Conservation (phyloP, 257 asterid species). For the Nemophila menziesii region DNA sequence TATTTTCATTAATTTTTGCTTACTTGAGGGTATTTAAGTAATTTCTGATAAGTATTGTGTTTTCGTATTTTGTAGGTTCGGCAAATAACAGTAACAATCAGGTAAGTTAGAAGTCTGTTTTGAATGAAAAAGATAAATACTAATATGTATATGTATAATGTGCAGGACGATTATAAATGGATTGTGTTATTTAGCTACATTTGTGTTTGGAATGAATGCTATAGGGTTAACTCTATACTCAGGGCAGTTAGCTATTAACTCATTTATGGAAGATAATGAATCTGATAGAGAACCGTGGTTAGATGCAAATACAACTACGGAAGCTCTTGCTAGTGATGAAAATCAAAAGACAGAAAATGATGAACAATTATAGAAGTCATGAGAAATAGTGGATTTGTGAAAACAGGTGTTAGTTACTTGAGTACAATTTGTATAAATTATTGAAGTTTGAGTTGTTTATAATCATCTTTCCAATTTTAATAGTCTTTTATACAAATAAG, state of each 20-base stretch:
- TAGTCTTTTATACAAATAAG: too few relatives aligned
- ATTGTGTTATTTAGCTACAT: conserved; percentile 82
- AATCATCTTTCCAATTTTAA: too few relatives aligned
- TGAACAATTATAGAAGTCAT: conserved; percentile 16
- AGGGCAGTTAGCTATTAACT: conserved; percentile 64
- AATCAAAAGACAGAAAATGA: conserved; percentile 35
- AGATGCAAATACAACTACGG: conserved; percentile 11
- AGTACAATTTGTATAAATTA: background rate
- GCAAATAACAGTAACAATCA: conserved; percentile 76
- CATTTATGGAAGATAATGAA: conserved; percentile 37
- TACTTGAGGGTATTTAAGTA: background rate
- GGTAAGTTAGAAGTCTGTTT: conserved; percentile 29
- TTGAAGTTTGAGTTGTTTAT: background rate
- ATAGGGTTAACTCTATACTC: conserved; percentile 73
- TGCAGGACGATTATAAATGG: conserved; percentile 86
- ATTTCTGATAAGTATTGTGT: conserved; percentile 8
- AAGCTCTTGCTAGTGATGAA: conserved; percentile 19
- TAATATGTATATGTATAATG: conserved; percentile 4
- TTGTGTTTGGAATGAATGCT: conserved; percentile 69
- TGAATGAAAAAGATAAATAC: conserved; percentile 2
- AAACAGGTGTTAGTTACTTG: conserved; percentile 1
- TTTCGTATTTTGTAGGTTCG: conserved; percentile 48
- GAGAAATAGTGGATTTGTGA: background rate
- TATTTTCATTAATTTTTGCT: background rate
- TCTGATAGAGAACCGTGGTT: conserved; percentile 17